Evolutionary conservation across 129 eudicot species (phyloP).

Genomic region (Flaveria ramosissima): DNA sequence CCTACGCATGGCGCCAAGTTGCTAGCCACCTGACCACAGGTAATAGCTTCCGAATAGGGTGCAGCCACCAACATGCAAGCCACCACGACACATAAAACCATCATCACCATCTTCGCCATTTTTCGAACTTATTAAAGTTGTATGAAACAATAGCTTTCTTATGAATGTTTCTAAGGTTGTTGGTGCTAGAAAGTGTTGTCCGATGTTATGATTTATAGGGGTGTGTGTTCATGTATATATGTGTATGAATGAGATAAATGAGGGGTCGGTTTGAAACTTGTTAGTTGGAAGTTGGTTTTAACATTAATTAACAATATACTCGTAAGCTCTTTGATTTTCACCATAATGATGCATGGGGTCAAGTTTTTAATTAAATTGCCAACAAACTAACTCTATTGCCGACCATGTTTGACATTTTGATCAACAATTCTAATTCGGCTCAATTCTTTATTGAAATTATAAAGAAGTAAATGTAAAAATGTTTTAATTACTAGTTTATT

Average conservation of each 20-base stretch:
- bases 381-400: no score
- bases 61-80: slow-evolving; percentile 14
- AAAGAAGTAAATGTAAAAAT: no score
- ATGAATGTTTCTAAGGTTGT: neutral
- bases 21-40: neutral
- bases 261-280: neutral
- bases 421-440: no score
- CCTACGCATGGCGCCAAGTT: neutral
- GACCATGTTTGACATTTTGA: no score
- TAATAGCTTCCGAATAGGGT: slow-evolving; percentile 20
- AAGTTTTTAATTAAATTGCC: no score
- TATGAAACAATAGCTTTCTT: neutral
- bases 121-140: neutral
- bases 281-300: neutral
- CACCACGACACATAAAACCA: slow-evolving; percentile 6
- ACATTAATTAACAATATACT: neutral
- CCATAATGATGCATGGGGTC: no score
- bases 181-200: slow-evolving; percentile 6
- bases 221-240: neutral
- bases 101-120: neutral
- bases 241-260: neutral
- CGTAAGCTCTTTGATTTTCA: no score
- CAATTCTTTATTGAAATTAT: no score
- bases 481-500: no score
- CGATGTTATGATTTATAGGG: neutral